A percentile compares a stretch with the other conserved stretches of the same genome.
These are phyloP conservation scores for Ustulina deusta DNA, from an alignment of 2,329 filamentous ascomycete genomes.

Conservation along the genomic window DNA sequence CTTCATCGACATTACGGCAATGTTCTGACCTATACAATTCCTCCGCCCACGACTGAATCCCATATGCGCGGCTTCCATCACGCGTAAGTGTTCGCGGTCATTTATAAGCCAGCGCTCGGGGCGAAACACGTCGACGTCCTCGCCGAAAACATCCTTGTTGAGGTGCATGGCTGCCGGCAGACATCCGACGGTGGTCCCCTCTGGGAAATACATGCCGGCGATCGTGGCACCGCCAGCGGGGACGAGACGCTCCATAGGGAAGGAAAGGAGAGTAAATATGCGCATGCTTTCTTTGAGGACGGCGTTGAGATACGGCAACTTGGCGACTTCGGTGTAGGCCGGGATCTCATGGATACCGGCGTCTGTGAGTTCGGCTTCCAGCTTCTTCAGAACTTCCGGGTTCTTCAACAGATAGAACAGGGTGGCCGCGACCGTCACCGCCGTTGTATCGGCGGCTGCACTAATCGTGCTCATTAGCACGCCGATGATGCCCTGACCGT, in stretches of 20 bases:
- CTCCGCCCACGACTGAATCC: slow-evolving; percentile 43
- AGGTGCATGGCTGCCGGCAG: slow-evolving; percentile 72
- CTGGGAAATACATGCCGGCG: slow-evolving; percentile 51
- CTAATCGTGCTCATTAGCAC: slow-evolving; percentile 47
- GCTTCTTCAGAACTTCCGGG: slow-evolving; percentile 64
- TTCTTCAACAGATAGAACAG: slow-evolving; percentile 54
- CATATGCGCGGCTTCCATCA: slow-evolving; percentile 44
- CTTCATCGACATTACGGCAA: slow-evolving; percentile 44
- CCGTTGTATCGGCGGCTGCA: slow-evolving; percentile 46
- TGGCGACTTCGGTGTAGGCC: slow-evolving; percentile 37
- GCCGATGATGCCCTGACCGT: slow-evolving; percentile 39
- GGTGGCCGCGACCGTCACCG: slow-evolving; percentile 36
- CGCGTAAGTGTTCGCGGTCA: slow-evolving; percentile 36
- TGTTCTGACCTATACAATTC: slow-evolving; percentile 39
- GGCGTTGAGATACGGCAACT: slow-evolving; percentile 46
- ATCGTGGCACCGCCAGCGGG: slow-evolving; percentile 66
- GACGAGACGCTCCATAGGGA: slow-evolving; percentile 69
- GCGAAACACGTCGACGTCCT: slow-evolving; percentile 65
- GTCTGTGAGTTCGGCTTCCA: slow-evolving; percentile 43
- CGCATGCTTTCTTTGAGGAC: slow-evolving; percentile 43
- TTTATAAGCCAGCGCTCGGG: slow-evolving; percentile 67
- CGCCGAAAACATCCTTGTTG: slow-evolving; percentile 66
- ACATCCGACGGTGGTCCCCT: slow-evolving; percentile 67
- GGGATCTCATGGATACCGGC: slow-evolving; percentile 40
- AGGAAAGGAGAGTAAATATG: slow-evolving; percentile 69